A percentile compares a stretch with the other conserved stretches of the same genome.
These are phyloP conservation scores for Aspergillus conjunctus DNA, from an alignment of 495 filamentous ascomycete species.

Conservation along the genomic window DNA sequence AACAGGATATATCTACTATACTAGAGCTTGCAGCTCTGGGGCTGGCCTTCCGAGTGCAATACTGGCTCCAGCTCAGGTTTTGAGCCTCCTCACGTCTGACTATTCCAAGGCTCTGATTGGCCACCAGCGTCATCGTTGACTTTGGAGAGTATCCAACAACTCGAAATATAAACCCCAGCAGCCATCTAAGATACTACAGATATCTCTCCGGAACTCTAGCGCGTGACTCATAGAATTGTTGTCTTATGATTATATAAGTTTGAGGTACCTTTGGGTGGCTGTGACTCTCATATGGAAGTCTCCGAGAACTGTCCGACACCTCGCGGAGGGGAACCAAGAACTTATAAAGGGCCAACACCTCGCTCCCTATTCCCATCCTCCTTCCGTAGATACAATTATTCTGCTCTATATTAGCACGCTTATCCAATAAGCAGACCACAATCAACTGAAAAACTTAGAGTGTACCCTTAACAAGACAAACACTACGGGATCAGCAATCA, in stretches of 20 bases:
- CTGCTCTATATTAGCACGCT: not conserved
- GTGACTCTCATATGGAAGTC: conserved; percentile 22
- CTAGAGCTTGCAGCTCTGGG: not conserved
- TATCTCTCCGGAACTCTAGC: not conserved
- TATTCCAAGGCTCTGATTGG: conserved; percentile 30
- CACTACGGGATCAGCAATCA: not conserved
- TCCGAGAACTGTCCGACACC: conserved; percentile 38
- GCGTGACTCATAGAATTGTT: not conserved
- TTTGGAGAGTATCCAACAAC: not conserved
- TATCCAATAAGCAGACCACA: not conserved
- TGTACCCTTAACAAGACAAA: not conserved
- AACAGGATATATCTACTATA: too few species aligned
- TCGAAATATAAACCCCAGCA: not conserved
- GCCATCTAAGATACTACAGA: not conserved
- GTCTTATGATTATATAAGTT: not conserved
- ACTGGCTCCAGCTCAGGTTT: not conserved
- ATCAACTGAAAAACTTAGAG: not conserved
- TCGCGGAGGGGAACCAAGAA: not conserved
- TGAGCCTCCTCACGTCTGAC: conserved; percentile 25
- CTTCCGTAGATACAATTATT: not conserved
- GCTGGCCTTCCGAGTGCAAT: not conserved
- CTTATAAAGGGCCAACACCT: not conserved
- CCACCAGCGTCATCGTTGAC: conserved; percentile 2
- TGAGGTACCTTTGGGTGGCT: conserved; percentile 2
- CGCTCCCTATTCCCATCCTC: not conserved